These are phyloP conservation scores for Plasmodium chabaudi DNA, from an alignment of 169 alveolate genomes.

Conservation along the genomic window DNA sequence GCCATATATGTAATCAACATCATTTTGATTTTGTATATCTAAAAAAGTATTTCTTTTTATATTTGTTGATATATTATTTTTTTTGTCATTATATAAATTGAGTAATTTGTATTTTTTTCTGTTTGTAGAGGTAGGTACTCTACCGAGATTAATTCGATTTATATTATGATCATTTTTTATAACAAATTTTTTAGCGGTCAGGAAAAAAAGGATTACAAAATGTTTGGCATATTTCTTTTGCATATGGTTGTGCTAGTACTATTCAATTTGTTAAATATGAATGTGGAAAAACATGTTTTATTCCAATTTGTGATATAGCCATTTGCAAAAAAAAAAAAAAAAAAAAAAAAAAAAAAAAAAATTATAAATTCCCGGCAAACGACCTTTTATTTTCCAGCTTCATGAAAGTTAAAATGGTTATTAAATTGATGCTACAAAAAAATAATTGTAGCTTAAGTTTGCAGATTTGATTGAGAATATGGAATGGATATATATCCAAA, in stretches of 20 bases:
- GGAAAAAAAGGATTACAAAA: neutral
- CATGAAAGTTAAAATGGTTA: too few species aligned
- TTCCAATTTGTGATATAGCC: too few species aligned
- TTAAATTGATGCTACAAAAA: too few species aligned
- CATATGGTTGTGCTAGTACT: neutral
- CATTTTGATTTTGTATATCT: slow-evolving; percentile 14
- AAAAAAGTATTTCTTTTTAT: slow-evolving; percentile 40
- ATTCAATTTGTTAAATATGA: too few species aligned
- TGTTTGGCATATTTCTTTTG: neutral
- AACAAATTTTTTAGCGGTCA: neutral
- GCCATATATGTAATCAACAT: slow-evolving; percentile 50
- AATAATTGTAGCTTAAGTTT: too few species aligned
- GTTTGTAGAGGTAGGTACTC: neutral
- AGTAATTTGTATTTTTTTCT: neutral
- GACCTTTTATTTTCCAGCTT: too few species aligned
- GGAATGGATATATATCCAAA: too few species aligned
- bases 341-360: too few species aligned
- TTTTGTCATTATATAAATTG: neutral
- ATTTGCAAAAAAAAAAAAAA: too few species aligned
- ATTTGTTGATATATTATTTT: slow-evolving; percentile 9
- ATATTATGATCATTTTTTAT: neutral
- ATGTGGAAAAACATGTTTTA: too few species aligned
- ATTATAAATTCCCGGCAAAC: too few species aligned
- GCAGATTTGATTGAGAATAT: too few species aligned
- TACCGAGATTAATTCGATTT: neutral